A percentile compares a stretch with the other conserved stretches of the same genome.
Evolutionary conservation across 2,329 filamentous ascomycete species (phyloP).

Genomic region (Nothophoma quercina): DNA sequence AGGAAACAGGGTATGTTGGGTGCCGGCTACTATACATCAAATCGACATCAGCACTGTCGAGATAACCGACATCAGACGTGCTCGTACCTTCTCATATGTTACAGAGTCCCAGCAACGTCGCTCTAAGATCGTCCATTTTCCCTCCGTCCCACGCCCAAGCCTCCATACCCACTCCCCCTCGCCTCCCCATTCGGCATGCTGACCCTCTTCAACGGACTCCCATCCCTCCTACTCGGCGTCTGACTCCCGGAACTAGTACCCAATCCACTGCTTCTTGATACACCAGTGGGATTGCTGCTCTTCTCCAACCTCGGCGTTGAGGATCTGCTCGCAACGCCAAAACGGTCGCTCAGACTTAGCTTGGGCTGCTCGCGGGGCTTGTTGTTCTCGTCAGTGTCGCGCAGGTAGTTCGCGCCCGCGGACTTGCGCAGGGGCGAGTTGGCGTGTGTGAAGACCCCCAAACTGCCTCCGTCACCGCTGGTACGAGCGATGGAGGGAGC

Average conservation of each 20-base stretch:
- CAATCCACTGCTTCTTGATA: constrained; percentile 29
- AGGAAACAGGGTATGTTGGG: too few species aligned
- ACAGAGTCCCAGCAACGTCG: too few species aligned
- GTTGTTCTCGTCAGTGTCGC: constrained; percentile 33
- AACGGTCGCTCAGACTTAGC: constrained; percentile 13
- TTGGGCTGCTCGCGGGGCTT: constrained; percentile 3
- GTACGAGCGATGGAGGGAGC: constrained; percentile 58
- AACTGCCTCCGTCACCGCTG: constrained; percentile 72
- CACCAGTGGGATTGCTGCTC: constrained; percentile 19
- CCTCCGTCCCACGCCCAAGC: constrained; percentile 34
- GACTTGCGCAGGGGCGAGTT: constrained; percentile 86
- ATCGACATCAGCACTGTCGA: too few species aligned
- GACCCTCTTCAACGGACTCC: constrained; percentile 55
- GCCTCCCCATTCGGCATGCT: constrained; percentile 46
- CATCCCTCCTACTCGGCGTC: constrained; percentile 44
- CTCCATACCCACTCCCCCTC: constrained; percentile 33
- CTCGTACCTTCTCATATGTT: too few species aligned
- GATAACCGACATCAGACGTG: too few species aligned
- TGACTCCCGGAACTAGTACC: constrained; percentile 7
- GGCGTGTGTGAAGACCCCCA: constrained; percentile 81
- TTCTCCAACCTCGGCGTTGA: constrained; percentile 15
- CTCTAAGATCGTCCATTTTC: constrained; percentile 37
- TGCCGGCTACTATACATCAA: too few species aligned
- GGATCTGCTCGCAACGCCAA: constrained; percentile 11
- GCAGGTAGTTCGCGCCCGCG: constrained; percentile 63